phyloP scores from a whole-genome alignment of 768 basidiomycete genomes.

The Cystofilobasidium bisporidii region DNA sequence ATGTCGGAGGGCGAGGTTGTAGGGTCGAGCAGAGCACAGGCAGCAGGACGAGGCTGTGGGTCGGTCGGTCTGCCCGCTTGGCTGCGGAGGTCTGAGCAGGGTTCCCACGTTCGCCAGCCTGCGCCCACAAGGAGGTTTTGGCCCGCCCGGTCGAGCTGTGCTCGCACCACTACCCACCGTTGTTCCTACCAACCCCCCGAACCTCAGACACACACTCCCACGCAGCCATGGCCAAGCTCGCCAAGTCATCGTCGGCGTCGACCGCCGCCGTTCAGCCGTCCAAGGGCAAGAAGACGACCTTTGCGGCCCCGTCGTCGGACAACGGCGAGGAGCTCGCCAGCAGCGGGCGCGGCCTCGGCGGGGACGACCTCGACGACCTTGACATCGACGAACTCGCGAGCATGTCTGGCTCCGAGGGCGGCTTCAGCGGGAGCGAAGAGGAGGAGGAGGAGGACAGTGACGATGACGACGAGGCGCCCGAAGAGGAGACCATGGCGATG shows the following conservation, averaged over 20 bases:
- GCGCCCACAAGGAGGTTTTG: too few species aligned
- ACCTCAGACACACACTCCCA: too few species aligned
- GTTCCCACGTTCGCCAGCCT: too few species aligned
- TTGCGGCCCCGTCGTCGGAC: neutral
- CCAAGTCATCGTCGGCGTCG: neutral
- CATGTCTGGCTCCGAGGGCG: neutral
- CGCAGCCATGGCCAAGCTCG: neutral
- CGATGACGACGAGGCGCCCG: neutral
- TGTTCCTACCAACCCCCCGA: neutral
- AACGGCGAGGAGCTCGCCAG: neutral
- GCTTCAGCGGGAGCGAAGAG: neutral
- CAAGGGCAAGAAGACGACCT: conserved; percentile 1
- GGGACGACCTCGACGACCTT: neutral
- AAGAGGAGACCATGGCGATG: neutral
- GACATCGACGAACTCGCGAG: neutral
- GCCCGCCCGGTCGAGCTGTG: too few species aligned
- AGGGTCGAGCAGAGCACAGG: too few species aligned
- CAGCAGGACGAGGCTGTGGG: too few species aligned
- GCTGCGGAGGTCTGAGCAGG: too few species aligned
- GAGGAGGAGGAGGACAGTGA: neutral
- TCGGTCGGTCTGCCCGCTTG: too few species aligned
- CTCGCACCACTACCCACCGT: neutral
- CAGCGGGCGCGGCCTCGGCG: neutral
- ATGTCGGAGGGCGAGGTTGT: too few species aligned
- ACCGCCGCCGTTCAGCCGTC: neutral